phyloP scores from a whole-genome alignment of 176 grass and related monocot species.

The Ananas comosus region DNA sequence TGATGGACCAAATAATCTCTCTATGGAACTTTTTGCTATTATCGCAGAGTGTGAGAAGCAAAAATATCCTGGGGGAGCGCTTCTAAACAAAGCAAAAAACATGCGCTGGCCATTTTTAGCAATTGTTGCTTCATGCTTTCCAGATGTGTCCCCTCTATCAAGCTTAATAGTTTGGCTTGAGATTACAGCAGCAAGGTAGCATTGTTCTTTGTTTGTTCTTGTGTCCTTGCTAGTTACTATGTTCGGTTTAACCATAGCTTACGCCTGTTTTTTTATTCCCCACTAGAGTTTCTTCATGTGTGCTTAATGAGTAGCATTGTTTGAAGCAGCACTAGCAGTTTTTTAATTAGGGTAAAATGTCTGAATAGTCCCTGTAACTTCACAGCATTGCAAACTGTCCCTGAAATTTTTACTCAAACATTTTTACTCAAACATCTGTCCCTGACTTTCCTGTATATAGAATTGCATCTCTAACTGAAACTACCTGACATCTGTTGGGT shows the following conservation, averaged over 20 bases:
- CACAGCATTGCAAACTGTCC: too few relatives aligned
- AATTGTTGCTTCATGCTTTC: slow-evolving; percentile 83
- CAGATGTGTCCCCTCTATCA: slow-evolving; percentile 66
- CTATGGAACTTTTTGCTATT: slow-evolving; percentile 78
- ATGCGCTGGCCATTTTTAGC: slow-evolving; percentile 82
- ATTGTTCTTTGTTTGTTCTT: slow-evolving; percentile 7
- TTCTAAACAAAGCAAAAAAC: slow-evolving; percentile 73
- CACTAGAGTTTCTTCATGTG: background rate
- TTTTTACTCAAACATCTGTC: too few relatives aligned
- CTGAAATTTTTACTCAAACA: too few relatives aligned
- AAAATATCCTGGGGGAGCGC: slow-evolving; percentile 76
- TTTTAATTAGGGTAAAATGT: too few relatives aligned
- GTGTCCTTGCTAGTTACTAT: background rate
- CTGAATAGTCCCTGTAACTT: too few relatives aligned
- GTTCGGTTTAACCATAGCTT: background rate
- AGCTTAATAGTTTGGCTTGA: slow-evolving; percentile 89
- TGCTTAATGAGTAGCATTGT: too few relatives aligned
- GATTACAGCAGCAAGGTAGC: slow-evolving; percentile 83
- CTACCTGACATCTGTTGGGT: too few relatives aligned
- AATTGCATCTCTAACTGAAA: too few relatives aligned
- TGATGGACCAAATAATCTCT: slow-evolving; percentile 29
- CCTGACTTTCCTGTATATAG: too few relatives aligned
- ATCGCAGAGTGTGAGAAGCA: slow-evolving; percentile 69
- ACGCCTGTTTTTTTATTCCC: background rate
- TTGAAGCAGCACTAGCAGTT: too few relatives aligned